Base-by-base conservation (phyloP, 768 basidiomycete genomes). In the Rhodotorula diobovata region DNA sequence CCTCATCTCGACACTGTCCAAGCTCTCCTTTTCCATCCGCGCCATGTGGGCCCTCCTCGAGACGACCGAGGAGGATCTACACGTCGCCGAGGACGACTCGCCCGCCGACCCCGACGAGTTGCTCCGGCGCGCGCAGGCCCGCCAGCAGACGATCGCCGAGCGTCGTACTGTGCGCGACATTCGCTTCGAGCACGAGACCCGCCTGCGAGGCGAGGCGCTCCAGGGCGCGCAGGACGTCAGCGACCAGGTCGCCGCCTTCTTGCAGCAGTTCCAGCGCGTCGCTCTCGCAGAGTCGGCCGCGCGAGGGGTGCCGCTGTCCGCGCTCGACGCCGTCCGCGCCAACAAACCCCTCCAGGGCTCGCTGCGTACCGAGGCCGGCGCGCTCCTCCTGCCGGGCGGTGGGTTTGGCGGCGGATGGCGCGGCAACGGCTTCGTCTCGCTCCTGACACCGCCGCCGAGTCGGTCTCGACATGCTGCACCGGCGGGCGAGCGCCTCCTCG, bases 11-110 rank as follows among this genome's bases (percentile, higher is more conserved):
- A 92, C 91, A 1, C 83, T 95, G 16, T 93, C 91, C 30, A 89
- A 93, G 79, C 84, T 97, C 39, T 90, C 95, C 41, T 85, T 96
- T 6, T 91, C 90, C 15, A 88, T 91, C n/a, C 88, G 95, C 60
- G 92, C 93, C 0, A 50, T 74, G 23, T 76, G 76, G 76, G 75
- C 75, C 10, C 59, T 70, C 3, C 70, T 71, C 66, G 73, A 74
- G 43, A 70, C 73, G n/a, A 56, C 63, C 2, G 20, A 43, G 2
- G 54, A 63, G 21, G 72, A 73, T 34, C 72, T 70, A 58, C 16
- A 23, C 32, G 56, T 73, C 39, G 41, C 58, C 16, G 65, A 66
- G 45, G 68, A 73, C 57, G 72, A 73, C 21, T 20, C 57, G 9
- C 65, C 65, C 6, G 68, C 65, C 20, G 72, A 73, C 23, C 64